Evolutionary conservation across 352 stramenopile genomes (phyloP).

Genomic region (Phytophthora sp.): DNA sequence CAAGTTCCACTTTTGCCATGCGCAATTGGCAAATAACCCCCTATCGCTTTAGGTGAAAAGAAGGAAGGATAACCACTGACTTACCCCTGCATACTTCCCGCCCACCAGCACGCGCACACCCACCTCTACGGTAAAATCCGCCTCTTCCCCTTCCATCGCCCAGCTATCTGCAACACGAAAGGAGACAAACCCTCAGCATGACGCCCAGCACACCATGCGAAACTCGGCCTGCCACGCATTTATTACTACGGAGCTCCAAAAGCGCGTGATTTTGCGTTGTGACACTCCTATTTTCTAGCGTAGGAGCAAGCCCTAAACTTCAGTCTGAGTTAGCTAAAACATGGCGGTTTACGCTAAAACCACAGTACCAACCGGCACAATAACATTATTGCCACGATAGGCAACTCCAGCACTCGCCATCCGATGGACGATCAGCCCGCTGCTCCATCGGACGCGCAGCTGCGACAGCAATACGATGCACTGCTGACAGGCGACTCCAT

Average conservation of each 20-base stretch:
- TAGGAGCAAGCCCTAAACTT: not conserved
- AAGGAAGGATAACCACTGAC: constrained; percentile 16
- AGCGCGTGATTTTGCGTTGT: constrained; percentile 13
- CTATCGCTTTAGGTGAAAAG: constrained; percentile 26
- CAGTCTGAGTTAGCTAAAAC: constrained; percentile 14
- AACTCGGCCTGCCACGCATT: constrained; percentile 3
- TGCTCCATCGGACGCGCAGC: constrained; percentile 1
- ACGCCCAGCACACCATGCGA: not conserved
- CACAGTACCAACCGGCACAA: not conserved
- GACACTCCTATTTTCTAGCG: not conserved
- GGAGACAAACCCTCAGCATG: not conserved
- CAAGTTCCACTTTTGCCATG: constrained; percentile 1
- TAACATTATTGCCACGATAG: not conserved
- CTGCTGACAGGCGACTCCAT: constrained; percentile 41
- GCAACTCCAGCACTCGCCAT: not conserved
- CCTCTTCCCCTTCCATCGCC: constrained; percentile 25
- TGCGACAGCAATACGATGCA: constrained; percentile 34
- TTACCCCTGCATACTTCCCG: constrained; percentile 81
- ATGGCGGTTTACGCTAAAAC: constrained; percentile 18
- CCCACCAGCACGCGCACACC: constrained; percentile 72
- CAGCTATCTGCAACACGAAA: constrained; percentile 1
- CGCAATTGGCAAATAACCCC: constrained; percentile 9
- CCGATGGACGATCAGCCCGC: constrained; percentile 7
- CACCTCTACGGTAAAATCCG: constrained; percentile 27
- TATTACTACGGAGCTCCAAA: not conserved